phyloP scores from a whole-genome alignment of 306 rosid genomes.

The Leucaena leucocephala region DNA sequence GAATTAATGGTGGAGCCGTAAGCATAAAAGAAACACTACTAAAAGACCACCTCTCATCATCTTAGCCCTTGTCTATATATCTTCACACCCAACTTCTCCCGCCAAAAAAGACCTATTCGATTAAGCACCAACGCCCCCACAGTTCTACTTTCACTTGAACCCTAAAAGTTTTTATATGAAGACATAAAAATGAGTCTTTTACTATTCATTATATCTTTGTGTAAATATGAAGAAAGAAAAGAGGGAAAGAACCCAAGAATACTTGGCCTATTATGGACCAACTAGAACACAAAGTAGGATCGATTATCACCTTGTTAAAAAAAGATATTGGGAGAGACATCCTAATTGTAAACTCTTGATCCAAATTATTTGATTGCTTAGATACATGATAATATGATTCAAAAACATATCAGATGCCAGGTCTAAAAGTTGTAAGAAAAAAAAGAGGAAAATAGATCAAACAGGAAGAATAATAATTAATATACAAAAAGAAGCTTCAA shows the following conservation, averaged over 20 bases:
- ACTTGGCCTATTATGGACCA: background rate
- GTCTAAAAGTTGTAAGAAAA: too few relatives aligned
- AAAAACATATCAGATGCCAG: too few relatives aligned
- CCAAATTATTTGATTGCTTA: too few relatives aligned
- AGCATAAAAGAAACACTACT: slow-evolving; percentile 30
- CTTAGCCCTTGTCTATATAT: slow-evolving; percentile 24
- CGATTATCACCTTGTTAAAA: too few relatives aligned
- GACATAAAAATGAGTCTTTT: slow-evolving; percentile 21
- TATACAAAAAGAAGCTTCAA: too few relatives aligned
- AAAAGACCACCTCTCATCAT: slow-evolving; percentile 36
- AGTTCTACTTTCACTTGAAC: background rate
- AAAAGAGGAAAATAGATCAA: too few relatives aligned
- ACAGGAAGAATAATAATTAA: too few relatives aligned
- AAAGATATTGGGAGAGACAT: too few relatives aligned
- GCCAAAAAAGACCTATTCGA: slow-evolving; percentile 50
- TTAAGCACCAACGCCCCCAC: slow-evolving; percentile 1
- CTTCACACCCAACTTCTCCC: slow-evolving; percentile 69
- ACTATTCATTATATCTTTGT: background rate
- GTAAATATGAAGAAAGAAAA: slow-evolving; percentile 4
- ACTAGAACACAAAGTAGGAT: too few relatives aligned
- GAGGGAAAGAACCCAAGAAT: background rate
- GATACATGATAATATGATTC: too few relatives aligned
- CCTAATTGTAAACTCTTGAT: too few relatives aligned
- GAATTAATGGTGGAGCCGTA: slow-evolving; percentile 53
- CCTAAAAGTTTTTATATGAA: background rate